phyloP scores from a whole-genome alignment of 2,329 filamentous ascomycete species.

The Golovinomyces cichoracearum region DNA sequence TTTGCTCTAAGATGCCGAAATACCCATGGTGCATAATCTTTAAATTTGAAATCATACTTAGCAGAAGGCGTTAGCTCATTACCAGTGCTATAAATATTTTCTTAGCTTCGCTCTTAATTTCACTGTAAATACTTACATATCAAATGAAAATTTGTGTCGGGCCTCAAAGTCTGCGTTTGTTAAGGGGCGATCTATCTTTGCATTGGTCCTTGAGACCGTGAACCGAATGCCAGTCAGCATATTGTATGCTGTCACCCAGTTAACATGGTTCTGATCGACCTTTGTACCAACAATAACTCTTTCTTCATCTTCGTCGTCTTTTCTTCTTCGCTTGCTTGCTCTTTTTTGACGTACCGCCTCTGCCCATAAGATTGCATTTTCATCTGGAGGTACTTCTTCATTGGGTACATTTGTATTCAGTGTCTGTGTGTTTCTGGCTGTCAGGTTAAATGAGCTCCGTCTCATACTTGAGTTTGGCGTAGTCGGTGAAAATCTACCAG shows the following conservation, averaged over 20 bases:
- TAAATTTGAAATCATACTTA: constrained; percentile 99
- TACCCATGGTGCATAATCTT: constrained; percentile 99
- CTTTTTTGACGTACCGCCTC: constrained; percentile 81
- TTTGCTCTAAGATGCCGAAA: constrained; percentile 72
- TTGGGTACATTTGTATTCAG: constrained; percentile 61
- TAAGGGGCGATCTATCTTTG: constrained; percentile 75
- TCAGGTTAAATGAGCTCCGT: constrained; percentile 61
- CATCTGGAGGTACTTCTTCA: constrained; percentile 65
- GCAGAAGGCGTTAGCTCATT: constrained; percentile 93
- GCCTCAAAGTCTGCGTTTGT: constrained; percentile 80
- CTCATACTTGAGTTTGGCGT: constrained; percentile 30
- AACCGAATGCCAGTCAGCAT: constrained; percentile 98
- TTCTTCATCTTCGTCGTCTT: constrained; percentile 76
- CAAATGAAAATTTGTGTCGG: constrained; percentile 95
- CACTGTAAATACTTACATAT: constrained; percentile 42
- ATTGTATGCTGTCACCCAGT: constrained; percentile 96
- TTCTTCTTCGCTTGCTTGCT: constrained; percentile 58
- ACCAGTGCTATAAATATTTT: constrained; percentile 36
- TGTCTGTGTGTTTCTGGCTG: constrained; percentile 55
- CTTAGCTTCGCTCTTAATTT: constrained; percentile 15
- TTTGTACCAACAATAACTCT: constrained; percentile 88
- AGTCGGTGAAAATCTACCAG: constrained; percentile 54
- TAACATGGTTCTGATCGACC: constrained; percentile 88
- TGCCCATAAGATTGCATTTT: constrained; percentile 75
- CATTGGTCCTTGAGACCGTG: constrained; percentile 83